Conservation (phyloP, 768 basidiomycete genomes). For the Omphalotus guepiniiformis region DNA sequence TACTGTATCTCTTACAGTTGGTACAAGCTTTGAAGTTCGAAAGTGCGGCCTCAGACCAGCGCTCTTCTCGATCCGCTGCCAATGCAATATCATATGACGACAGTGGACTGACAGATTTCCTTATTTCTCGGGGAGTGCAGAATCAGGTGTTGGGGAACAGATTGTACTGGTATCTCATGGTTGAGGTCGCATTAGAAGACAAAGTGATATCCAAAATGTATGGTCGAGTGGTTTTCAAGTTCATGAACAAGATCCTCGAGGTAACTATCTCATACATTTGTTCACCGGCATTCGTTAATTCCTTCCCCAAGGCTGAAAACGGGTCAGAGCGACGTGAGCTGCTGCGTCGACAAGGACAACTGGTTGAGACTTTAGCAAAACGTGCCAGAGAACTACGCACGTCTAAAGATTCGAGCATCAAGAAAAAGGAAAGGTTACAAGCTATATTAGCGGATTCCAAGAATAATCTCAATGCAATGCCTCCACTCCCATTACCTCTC, state of each 20-base stretch:
- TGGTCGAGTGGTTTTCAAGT: slow-evolving; percentile 84
- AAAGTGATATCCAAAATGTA: slow-evolving; percentile 90
- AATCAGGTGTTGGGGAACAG: slow-evolving; percentile 87
- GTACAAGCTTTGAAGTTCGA: slow-evolving; percentile 99
- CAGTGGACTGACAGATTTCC: slow-evolving; percentile 89
- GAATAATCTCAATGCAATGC: slow-evolving; percentile 74
- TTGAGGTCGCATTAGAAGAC: slow-evolving; percentile 88
- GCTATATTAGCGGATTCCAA: slow-evolving; percentile 80
- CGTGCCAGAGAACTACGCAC: slow-evolving; percentile 83
- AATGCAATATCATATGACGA: slow-evolving; percentile 85
- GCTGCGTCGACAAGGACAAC: slow-evolving; percentile 87
- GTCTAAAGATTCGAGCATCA: slow-evolving; percentile 90
- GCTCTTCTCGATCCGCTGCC: slow-evolving; percentile 66
- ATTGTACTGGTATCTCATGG: slow-evolving; percentile 97
- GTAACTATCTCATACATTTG: slow-evolving; percentile 33
- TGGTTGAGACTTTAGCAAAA: slow-evolving; percentile 81
- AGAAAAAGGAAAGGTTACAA: slow-evolving; percentile 97
- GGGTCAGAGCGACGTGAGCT: slow-evolving; percentile 81
- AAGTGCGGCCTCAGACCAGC: slow-evolving; percentile 70
- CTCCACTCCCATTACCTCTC: slow-evolving; percentile 83
- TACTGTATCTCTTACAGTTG: slow-evolving; percentile 89
- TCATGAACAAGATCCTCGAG: slow-evolving; percentile 85
- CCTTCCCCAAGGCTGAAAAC: slow-evolving; percentile 68
- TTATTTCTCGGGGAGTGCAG: slow-evolving; percentile 78
- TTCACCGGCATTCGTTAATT: background rate